Evolutionary conservation across 2,329 filamentous ascomycete species (phyloP), one percentile per base, ranked within the genome.

Genomic region (Ophiostoma piceae): DNA sequence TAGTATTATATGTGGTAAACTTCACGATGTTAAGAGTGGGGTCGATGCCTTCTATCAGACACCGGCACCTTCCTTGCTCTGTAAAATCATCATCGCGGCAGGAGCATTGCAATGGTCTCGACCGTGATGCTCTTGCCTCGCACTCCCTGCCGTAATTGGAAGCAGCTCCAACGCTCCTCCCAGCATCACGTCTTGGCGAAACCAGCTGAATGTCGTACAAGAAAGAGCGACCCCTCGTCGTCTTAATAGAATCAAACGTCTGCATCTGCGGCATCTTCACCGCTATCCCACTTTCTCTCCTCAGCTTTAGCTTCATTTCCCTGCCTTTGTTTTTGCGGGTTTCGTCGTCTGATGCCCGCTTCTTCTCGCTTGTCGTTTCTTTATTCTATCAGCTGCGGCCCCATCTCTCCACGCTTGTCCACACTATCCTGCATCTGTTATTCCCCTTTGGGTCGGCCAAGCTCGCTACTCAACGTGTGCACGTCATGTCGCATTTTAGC

Each of bases 371-470:
- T 37, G 16, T 37, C 14, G 60, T 64, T 37, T 19, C 29, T 37
- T 16, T 37, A 64, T 22, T 26, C 60, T 37, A 29, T 64, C 60
- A 64, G 60, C 60, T 16, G 16, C 26, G 16, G 29, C 60, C 60
- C 32, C 60, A 64, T 64, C 29, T 26, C 26, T 64, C 26, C 60
- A 37, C 60, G 60, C 60, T 32, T 37, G 29, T 37, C 19, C 60
- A 32, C 47, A 67, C 29, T 74, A 67, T 70, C 57, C 41, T 66
- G 66, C 68, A 66, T 35, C 74, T 78, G 19, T 72, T 77, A 35
- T 79, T 84, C 51, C 51, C 26, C 51, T 57, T 57, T 22, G 22
- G 22, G 51, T 57, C 11, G 14, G 12, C 8, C 51, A 26, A 57
- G 22, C 51, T 57, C n/a, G 51, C 14, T 47, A 14, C 41, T 43